phyloP scores from a whole-genome alignment of 352 stramenopile species.

The Pythium brachiatum region DNA sequence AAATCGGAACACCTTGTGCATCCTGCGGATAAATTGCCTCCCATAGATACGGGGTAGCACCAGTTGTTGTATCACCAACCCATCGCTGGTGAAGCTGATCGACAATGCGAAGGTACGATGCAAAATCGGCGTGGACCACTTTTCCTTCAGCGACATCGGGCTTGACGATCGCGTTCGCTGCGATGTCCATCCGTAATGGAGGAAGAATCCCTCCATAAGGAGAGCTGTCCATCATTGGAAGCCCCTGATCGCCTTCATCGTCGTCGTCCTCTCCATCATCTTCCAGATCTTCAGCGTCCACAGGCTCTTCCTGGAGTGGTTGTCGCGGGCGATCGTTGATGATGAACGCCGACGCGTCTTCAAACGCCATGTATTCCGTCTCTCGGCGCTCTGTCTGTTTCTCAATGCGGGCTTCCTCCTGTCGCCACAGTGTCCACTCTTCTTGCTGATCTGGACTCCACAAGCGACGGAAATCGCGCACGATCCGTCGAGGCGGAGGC shows the following conservation, averaged over 20 bases:
- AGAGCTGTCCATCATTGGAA: conserved; percentile 36
- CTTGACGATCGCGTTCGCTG: conserved; percentile 50
- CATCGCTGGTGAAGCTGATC: conserved; percentile 46
- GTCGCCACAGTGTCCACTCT: conserved; percentile 40
- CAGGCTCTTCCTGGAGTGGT: conserved; percentile 49
- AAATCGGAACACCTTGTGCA: conserved; percentile 36
- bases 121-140: conserved; percentile 61
- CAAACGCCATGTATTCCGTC: conserved; percentile 62
- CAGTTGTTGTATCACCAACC: background rate
- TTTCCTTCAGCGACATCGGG: conserved; percentile 57
- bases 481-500: conserved; percentile 30
- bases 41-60: conserved; percentile 51
- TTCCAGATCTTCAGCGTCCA: conserved; percentile 62
- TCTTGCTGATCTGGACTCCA: conserved; percentile 63
- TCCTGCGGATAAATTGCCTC: conserved; percentile 75
- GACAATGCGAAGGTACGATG: conserved; percentile 67
- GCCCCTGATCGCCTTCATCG: conserved; percentile 10
- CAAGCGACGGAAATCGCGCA: conserved; percentile 61
- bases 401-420: conserved; percentile 57
- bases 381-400: conserved; percentile 48
- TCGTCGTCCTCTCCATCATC: conserved; percentile 74
- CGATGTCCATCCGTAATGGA: conserved; percentile 50
- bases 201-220: conserved; percentile 50
- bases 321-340: conserved; percentile 62
- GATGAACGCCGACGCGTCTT: conserved; percentile 70